These are phyloP conservation scores for Apiospora marii DNA, from an alignment of 2,329 filamentous ascomycete species.

Conservation along the genomic window DNA sequence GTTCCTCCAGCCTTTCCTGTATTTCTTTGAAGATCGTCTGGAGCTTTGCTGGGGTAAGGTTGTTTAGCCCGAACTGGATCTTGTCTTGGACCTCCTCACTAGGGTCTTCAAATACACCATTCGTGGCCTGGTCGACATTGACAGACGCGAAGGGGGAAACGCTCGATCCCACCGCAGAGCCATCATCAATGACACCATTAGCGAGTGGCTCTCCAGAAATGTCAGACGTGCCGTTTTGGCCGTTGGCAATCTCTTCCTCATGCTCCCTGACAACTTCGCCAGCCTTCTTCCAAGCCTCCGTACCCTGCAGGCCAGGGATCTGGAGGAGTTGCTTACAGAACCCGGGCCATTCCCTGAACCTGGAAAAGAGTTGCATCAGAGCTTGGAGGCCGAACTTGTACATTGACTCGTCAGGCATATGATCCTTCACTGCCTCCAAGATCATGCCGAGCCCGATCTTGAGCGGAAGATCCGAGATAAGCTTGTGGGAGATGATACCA, in stretches of 20 bases:
- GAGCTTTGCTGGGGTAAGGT: constrained; percentile 89
- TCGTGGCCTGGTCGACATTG: constrained; percentile 72
- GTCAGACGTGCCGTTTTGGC: constrained; percentile 59
- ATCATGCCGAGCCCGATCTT: constrained; percentile 98
- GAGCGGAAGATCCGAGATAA: constrained; percentile 88
- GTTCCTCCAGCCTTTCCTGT: constrained; percentile 77
- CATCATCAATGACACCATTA: constrained; percentile 76
- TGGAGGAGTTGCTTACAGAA: constrained; percentile 87
- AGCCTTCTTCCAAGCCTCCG: constrained; percentile 83
- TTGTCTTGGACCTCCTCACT: constrained; percentile 87
- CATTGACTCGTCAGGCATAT: constrained; percentile 85
- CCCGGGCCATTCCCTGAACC: constrained; percentile 92
- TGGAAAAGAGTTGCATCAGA: constrained; percentile 83
- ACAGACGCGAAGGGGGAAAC: constrained; percentile 80
- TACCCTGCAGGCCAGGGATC: constrained; percentile 82
- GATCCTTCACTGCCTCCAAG: constrained; percentile 91
- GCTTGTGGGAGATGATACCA: constrained; percentile 91
- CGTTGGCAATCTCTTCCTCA: constrained; percentile 65
- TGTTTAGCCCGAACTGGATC: constrained; percentile 95
- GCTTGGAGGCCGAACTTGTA: constrained; percentile 98
- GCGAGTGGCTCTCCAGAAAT: constrained; percentile 56
- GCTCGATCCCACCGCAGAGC: constrained; percentile 63
- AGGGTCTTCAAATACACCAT: constrained; percentile 79
- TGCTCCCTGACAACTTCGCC: constrained; percentile 79
- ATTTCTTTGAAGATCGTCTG: constrained; percentile 85